Conservation (phyloP, 2,329 filamentous ascomycete species). For the Fusarium decemcellulare region DNA sequence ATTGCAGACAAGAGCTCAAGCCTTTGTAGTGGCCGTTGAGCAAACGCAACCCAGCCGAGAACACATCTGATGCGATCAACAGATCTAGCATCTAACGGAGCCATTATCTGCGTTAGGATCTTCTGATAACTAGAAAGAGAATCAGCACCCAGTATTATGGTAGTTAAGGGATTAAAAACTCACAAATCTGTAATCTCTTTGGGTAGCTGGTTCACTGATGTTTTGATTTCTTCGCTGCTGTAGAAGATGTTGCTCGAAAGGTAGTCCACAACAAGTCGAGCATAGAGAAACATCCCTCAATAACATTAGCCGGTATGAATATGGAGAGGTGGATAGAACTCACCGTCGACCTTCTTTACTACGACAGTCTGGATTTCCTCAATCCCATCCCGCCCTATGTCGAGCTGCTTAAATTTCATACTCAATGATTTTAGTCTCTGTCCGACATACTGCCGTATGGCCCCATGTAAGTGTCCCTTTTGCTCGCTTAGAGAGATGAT, state of each 20-base stretch:
- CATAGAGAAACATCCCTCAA: slow-evolving; percentile 39
- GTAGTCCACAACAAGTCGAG: slow-evolving; percentile 37
- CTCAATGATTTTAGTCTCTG: slow-evolving; percentile 14
- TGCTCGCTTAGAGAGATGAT: slow-evolving; percentile 19
- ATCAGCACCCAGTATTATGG: accelerated
- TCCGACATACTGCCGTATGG: slow-evolving; percentile 16
- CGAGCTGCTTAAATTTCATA: slow-evolving; percentile 4
- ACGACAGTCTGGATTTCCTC: slow-evolving; percentile 3
- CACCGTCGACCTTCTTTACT: slow-evolving; percentile 25
- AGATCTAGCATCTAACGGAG: slow-evolving; percentile 14
- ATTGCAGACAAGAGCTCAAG: slow-evolving; percentile 25
- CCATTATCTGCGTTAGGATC: slow-evolving; percentile 22
- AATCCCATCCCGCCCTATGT: background rate
- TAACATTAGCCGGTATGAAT: background rate
- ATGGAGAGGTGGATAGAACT: too few species aligned
- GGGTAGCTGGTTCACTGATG: slow-evolving; percentile 7
- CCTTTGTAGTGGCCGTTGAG: slow-evolving; percentile 15
- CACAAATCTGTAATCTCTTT: slow-evolving; percentile 29
- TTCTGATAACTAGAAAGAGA: slow-evolving; percentile 11
- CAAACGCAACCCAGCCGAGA: slow-evolving; percentile 31
- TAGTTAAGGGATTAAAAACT: accelerated
- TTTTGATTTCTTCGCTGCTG: slow-evolving; percentile 16
- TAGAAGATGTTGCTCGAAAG: slow-evolving; percentile 31
- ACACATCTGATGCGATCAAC: slow-evolving; percentile 15
- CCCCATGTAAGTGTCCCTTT: background rate